Percentiles rank a stretch among this genome's conserved stretches.
These are phyloP conservation scores for Pichia inconspicua DNA, from an alignment of 1,139 yeast genomes.

Conservation along the genomic window DNA sequence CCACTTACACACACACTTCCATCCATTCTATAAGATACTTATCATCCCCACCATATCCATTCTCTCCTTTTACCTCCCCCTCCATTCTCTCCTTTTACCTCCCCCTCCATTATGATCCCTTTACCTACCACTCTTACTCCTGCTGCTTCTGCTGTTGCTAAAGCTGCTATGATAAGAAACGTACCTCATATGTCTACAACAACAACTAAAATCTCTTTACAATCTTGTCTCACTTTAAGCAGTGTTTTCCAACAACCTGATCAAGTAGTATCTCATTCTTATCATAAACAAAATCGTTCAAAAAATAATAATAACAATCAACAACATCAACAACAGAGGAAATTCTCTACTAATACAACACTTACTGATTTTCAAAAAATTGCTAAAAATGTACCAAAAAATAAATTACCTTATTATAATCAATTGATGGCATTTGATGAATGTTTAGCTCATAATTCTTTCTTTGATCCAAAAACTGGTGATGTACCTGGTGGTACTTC, in stretches of 20 bases:
- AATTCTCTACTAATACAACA: background rate
- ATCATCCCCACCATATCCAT: background rate
- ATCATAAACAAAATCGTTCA: background rate
- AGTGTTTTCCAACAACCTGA: conserved; percentile 17
- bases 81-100: background rate
- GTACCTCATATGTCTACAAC: conserved; percentile 15
- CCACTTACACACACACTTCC: background rate
- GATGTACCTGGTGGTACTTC: conserved; percentile 23
- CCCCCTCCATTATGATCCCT: conserved; percentile 2
- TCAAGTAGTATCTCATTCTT: background rate
- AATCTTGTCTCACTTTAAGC: conserved; percentile 18
- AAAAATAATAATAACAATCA: background rate
- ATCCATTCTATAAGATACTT: background rate
- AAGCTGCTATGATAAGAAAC: conserved; percentile 17
- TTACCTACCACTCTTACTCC: conserved; percentile 2
- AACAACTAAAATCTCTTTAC: conserved; percentile 15
- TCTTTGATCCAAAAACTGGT: conserved; percentile 26
- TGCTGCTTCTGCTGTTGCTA: conserved; percentile 3
- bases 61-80: background rate
- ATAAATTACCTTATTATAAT: conserved; percentile 22
- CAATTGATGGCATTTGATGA: conserved; percentile 39
- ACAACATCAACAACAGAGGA: conserved; percentile 3
- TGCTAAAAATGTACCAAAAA: conserved; percentile 18
- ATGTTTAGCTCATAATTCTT: conserved; percentile 35
- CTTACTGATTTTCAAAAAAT: conserved; percentile 12